Base-by-base conservation (phyloP, 768 basidiomycete species). In the Stropharia rugosoannulata region DNA sequence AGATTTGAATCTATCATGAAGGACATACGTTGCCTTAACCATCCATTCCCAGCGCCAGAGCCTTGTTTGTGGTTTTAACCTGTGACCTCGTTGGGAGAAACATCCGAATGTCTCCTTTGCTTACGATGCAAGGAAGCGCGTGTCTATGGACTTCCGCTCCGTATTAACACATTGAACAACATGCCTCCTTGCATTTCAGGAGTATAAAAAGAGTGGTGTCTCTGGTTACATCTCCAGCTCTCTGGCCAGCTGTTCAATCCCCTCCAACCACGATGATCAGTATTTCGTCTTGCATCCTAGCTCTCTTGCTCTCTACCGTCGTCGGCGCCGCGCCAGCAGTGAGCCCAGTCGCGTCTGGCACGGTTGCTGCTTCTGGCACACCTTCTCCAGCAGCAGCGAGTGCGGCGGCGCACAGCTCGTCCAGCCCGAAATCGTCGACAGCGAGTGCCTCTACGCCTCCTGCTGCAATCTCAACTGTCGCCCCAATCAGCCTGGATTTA, bases 401-500 rank as follows among this genome's bases (percentile, higher is more conserved):
- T 19, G 59, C 52, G 37, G 50, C 63, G 57, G 39, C 67, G 6
- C 35, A 66, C 25, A 46, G 57, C 52, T 62, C 47, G 45, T 51
- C 58, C 29, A 47, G 57, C 47, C 48, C 59, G 15, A 55, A 55
- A n/a, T 47, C 64, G 6, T 57, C 68, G 4, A 61, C 64, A 1
- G 49, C 59, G 5, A 58, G 66, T 18, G 63, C 49, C 6, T 62
- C 55, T 32, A 58, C 67, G 16, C 47, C 51, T 8, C 46, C 40
- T 15, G 48, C 64, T 36, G 63, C 68, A 13, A 81, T 83, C 8
- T 75, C 77, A 12, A 66, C 65, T n/a, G 13, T 66, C 49, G 57
- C 62, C 57, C 58, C 58, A 44, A 64, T 64, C 66, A 55, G 51
- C 41, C 51, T 65, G 54, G 46, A 63, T 56, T 63, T 63, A 56